Conservation (phyloP, 2,329 filamentous ascomycete species). For the Pseudocercospora crystallina region DNA sequence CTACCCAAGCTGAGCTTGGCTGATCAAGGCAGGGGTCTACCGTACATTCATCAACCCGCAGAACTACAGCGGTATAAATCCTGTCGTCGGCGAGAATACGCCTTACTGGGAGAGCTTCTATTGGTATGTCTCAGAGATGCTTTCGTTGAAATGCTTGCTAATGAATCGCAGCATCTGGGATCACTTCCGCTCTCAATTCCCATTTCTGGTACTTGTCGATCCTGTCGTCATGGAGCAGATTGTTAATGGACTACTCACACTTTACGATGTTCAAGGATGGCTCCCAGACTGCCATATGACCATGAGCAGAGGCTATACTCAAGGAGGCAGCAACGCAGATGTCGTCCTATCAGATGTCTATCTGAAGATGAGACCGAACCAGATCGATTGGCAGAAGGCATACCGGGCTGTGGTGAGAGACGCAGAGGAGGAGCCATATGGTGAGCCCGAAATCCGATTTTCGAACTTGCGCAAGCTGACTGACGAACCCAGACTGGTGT, state of each 20-base stretch:
- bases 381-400: conserved; percentile 63
- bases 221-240: conserved; percentile 64
- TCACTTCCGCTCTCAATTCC: conserved; percentile 63
- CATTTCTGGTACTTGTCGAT: conserved; percentile 65
- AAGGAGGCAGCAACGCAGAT: conserved; percentile 70
- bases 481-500: conserved; percentile 44
- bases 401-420: conserved; percentile 65
- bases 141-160: neutral
- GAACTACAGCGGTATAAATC: conserved; percentile 48
- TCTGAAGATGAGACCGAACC: conserved; percentile 64
- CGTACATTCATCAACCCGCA: conserved; percentile 48
- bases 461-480: neutral
- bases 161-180: conserved; percentile 60
- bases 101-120: conserved; percentile 32
- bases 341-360: conserved; percentile 72
- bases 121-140: conserved; percentile 12
- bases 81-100: conserved; percentile 26
- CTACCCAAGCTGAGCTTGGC: neutral
- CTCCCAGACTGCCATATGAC: conserved; percentile 70
- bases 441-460: conserved; percentile 7
- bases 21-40: conserved; percentile 48
- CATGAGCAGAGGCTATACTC: conserved; percentile 65
- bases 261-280: conserved; percentile 68
- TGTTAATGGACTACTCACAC: conserved; percentile 66
- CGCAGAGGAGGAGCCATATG: conserved; percentile 53